Evolutionary conservation across 768 basidiomycete species (phyloP).

Genomic region (Suillus sp.): DNA sequence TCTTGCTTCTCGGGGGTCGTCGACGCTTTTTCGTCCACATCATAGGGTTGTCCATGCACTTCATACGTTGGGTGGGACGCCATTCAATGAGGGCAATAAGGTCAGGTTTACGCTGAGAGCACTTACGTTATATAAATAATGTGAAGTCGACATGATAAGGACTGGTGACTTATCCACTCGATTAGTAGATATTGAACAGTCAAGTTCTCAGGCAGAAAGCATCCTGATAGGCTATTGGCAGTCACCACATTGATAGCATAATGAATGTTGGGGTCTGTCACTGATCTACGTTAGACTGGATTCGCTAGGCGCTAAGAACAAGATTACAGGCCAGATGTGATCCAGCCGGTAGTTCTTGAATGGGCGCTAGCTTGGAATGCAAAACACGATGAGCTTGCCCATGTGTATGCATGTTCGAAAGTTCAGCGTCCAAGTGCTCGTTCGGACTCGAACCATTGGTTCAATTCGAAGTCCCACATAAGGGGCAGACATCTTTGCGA

Average conservation of each 20-base stretch:
- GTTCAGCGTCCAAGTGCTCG: neutral
- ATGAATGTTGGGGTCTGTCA: no score
- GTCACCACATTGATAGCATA: neutral
- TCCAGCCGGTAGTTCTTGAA: neutral
- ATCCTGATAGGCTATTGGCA: neutral
- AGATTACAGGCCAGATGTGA: neutral
- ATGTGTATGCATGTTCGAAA: neutral
- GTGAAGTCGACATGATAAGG: neutral
- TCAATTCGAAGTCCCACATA: neutral
- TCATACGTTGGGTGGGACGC: constrained; percentile 12
- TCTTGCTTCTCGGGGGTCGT: constrained; percentile 4
- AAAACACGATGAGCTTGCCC: neutral
- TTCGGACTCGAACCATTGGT: neutral
- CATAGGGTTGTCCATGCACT: neutral
- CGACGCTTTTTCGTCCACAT: constrained; percentile 7
- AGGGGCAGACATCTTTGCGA: neutral
- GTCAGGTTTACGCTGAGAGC: no score
- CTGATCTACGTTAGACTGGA: no score
- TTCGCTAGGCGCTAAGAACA: neutral
- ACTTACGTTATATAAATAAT: constrained; percentile 1
- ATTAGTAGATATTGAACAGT: neutral
- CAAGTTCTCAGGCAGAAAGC: neutral
- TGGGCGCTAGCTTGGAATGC: neutral
- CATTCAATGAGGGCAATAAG: neutral
- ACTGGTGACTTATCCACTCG: neutral